These are phyloP conservation scores for Spencermartinsiella ligniputridi DNA, from an alignment of 1,139 yeast genomes.

Conservation along the genomic window DNA sequence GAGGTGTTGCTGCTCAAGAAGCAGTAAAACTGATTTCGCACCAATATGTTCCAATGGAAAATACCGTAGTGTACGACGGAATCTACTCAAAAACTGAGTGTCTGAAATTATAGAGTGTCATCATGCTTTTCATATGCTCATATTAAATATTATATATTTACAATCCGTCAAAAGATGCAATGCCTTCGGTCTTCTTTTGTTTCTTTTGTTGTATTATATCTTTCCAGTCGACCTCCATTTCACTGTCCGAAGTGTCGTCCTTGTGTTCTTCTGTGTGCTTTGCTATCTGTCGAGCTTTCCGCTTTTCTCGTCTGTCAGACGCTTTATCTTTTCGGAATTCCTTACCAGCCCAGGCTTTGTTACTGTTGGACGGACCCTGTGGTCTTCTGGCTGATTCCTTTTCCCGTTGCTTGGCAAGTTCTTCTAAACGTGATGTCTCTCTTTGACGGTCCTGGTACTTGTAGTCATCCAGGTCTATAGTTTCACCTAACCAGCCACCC, in stretches of 20 bases:
- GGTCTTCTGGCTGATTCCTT: conserved; percentile 37
- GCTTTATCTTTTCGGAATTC: conserved; percentile 59
- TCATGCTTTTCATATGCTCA: background rate
- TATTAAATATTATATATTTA: conserved; percentile 27
- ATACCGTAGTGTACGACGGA: conserved; percentile 66
- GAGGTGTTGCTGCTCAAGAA: conserved; percentile 80
- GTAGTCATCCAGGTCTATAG: conserved; percentile 59
- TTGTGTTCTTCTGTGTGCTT: conserved; percentile 35
- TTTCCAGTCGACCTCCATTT: conserved; percentile 78
- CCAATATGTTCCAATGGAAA: conserved; percentile 71
- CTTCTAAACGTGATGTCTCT: conserved; percentile 60
- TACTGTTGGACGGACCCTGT: conserved; percentile 48
- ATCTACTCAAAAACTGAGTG: conserved; percentile 47
- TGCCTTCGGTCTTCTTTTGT: conserved; percentile 39
- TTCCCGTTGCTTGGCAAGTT: conserved; percentile 43
- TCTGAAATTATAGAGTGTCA: conserved; percentile 40
- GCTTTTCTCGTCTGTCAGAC: conserved; percentile 58
- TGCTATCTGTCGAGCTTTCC: conserved; percentile 56
- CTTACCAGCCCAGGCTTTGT: conserved; percentile 79
- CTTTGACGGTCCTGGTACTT: conserved; percentile 59
- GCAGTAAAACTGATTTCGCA: conserved; percentile 47
- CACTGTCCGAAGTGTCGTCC: conserved; percentile 45
- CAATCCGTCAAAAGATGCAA: conserved; percentile 71
- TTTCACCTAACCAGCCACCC: conserved; percentile 66
- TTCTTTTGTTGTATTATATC: conserved; percentile 66